Percentiles rank a stretch among this genome's conserved stretches.
Evolutionary conservation across 305 asterid species (phyloP).

Genomic region (Euphrasia arctica): DNA sequence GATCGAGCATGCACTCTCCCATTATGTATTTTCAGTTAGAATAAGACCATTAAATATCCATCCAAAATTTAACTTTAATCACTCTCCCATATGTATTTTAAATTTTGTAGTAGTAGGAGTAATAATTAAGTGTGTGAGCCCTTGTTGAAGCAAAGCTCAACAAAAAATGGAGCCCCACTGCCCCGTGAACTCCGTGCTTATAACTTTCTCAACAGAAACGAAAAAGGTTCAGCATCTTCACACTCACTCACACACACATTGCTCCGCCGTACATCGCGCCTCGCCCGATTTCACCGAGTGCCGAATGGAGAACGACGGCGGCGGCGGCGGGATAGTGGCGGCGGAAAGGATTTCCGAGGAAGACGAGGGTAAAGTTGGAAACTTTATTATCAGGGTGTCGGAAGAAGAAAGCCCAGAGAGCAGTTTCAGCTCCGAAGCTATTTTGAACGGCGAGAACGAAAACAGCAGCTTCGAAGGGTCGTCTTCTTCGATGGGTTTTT

Average conservation of each 20-base stretch:
- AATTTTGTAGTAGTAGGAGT: background rate
- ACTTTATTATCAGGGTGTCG: slow-evolving; percentile 9
- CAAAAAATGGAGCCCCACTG: slow-evolving; percentile 29
- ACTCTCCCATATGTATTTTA: no score
- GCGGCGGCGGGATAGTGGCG: background rate
- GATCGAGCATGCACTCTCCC: no score
- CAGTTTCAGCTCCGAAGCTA: slow-evolving; percentile 34
- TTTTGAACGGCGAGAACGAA: slow-evolving; percentile 25
- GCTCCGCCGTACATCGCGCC: slow-evolving; percentile 37
- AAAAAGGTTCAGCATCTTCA: slow-evolving; percentile 9
- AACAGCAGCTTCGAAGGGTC: slow-evolving; percentile 44
- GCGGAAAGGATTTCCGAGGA: background rate
- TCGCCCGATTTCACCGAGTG: slow-evolving; percentile 38
- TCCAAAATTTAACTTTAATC: background rate
- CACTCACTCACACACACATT: slow-evolving; percentile 17
- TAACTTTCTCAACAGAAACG: slow-evolving; percentile 17
- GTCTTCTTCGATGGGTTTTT: slow-evolving; percentile 33
- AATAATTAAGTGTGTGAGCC: slow-evolving; percentile 47
- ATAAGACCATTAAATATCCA: no score
- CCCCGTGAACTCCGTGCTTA: slow-evolving; percentile 9
- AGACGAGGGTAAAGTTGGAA: slow-evolving; percentile 22
- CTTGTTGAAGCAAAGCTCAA: slow-evolving; percentile 61
- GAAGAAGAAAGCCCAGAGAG: slow-evolving; percentile 40
- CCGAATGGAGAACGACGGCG: slow-evolving; percentile 33
- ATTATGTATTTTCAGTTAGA: no score